Base-by-base conservation (phyloP, 2,329 filamentous ascomycete genomes). In the Venturia oleaginea region DNA sequence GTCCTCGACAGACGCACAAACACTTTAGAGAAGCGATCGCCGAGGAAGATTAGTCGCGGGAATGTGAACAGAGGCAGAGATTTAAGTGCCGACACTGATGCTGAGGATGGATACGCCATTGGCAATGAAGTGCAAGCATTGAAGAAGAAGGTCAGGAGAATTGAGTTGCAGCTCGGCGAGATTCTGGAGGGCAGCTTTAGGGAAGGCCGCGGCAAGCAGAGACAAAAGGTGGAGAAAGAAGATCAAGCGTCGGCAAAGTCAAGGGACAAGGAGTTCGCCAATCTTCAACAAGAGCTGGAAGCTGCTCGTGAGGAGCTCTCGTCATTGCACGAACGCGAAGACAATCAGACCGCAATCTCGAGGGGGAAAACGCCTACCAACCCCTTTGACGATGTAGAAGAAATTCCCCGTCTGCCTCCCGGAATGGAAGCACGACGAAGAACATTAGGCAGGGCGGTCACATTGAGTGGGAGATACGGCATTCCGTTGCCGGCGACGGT, bases 91-190 rank as follows among this genome's bases (percentile, higher is more conserved):
- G 51, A 57, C 30, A 57, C 51, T n/a, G 51, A 57, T 13, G 51
- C 51, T 19, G 51, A 57, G 51, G 51, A 57, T 37, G 59, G 42
- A 30, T 61, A 46, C 40, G 60, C 37, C 38, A 48, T 62, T 48
- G 42, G 32, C 38, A 48, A 46, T 24, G 60, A 62, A 62, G 60
- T 62, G 22, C 37, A 62, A 17, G 60, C 42, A n/a, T 37, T 62
- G 42, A 62, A 62, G 17, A 30, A 27, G 24, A 62, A 62, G 32
- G 60, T 62, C 27, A 11, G 17, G 19, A 48, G 43, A 22, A 62
- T 62, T 37, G 60, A 62, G 22, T 5, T 22, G 11, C 60, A 62
- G 15, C 38, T 62, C 11, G 11, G 42, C 13, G 60, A 62, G 24
- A 62, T 62, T 5, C 22, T 62, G 15, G 38, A 46, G 24, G 22